Conservation (phyloP, 75 land plant genomes). For the Azolla pinnata region DNA sequence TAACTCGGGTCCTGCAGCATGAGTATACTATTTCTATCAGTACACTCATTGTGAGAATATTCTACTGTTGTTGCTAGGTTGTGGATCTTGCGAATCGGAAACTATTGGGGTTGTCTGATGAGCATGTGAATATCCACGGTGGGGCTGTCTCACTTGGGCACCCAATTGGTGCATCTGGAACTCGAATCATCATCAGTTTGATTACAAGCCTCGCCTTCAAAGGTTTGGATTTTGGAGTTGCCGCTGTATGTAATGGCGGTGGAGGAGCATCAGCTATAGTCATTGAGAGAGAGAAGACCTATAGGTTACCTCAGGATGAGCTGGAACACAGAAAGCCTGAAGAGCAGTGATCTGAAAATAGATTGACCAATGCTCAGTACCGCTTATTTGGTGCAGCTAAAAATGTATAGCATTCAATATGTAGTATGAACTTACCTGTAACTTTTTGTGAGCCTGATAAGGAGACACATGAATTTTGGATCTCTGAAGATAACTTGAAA, state of each 20-base stretch:
- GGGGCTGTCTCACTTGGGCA: slow-evolving; percentile 33
- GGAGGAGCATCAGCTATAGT: slow-evolving; percentile 40
- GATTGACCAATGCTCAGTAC: no score
- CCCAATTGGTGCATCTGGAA: slow-evolving; percentile 31
- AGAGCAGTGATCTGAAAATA: no score
- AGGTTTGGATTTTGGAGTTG: slow-evolving; percentile 15
- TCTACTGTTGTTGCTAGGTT: slow-evolving; percentile 20
- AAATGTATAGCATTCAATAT: no score
- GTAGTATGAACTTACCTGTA: no score
- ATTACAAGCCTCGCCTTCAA: slow-evolving; percentile 16
- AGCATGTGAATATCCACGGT: slow-evolving; percentile 24
- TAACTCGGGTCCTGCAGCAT: no score
- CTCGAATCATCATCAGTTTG: slow-evolving; percentile 27
- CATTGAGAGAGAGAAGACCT: slow-evolving; percentile 18
- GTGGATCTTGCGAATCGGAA: slow-evolving; percentile 24
- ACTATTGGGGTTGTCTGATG: slow-evolving; percentile 15
- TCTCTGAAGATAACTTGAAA: no score
- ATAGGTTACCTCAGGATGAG: slow-evolving; percentile 7
- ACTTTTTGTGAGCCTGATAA: no score
- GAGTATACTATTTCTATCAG: no score
- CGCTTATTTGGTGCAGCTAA: no score
- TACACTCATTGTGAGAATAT: no score
- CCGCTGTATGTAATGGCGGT: slow-evolving; percentile 32
- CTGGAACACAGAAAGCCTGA: slow-evolving; percentile 13
- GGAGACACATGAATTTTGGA: no score